These are phyloP conservation scores for Penicillium psychrofluorescens DNA, from an alignment of 495 filamentous ascomycete genomes.

Conservation along the genomic window DNA sequence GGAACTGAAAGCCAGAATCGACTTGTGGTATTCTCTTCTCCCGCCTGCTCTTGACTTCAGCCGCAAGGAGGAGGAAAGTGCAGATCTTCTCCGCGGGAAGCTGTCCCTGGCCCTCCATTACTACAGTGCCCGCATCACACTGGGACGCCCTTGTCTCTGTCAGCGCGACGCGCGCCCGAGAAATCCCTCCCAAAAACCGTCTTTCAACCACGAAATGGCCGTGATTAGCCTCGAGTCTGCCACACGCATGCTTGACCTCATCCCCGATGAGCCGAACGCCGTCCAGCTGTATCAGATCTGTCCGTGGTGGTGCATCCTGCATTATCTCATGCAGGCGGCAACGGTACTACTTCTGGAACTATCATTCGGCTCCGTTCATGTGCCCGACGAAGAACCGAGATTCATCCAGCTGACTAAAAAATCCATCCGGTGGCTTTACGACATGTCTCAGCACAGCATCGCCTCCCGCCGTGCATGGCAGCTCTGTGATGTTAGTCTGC, in stretches of 20 bases:
- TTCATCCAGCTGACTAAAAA: conserved; percentile 47
- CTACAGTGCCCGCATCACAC: conserved; percentile 51
- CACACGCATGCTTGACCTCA: conserved; percentile 41
- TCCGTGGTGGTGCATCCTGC: conserved; percentile 62
- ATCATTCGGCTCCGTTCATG: conserved; percentile 48
- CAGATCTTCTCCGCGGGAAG: conserved; percentile 30
- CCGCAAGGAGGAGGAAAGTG: conserved; percentile 23
- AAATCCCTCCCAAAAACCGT: conserved; percentile 12
- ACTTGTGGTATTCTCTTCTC: conserved; percentile 47
- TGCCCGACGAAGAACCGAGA: conserved; percentile 40
- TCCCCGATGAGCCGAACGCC: conserved; percentile 41
- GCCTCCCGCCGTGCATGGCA: conserved; percentile 51
- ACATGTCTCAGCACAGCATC: conserved; percentile 47
- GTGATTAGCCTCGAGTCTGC: conserved; percentile 49
- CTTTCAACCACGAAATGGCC: conserved; percentile 52
- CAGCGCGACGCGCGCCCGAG: conserved; percentile 44
- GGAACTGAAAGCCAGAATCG: conserved; percentile 42
- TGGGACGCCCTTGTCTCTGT: conserved; percentile 59
- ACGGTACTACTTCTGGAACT: conserved; percentile 57
- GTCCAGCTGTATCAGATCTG: conserved; percentile 45
- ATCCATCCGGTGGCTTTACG: conserved; percentile 45
- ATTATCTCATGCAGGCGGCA: conserved; percentile 58
- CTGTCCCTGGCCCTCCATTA: conserved; percentile 51
- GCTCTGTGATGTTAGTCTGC: conserved; percentile 41
- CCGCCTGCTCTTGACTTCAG: conserved; percentile 46